These are phyloP conservation scores for Elymus sibiricus DNA, from an alignment of 176 grass and related monocot genomes.

Conservation along the genomic window DNA sequence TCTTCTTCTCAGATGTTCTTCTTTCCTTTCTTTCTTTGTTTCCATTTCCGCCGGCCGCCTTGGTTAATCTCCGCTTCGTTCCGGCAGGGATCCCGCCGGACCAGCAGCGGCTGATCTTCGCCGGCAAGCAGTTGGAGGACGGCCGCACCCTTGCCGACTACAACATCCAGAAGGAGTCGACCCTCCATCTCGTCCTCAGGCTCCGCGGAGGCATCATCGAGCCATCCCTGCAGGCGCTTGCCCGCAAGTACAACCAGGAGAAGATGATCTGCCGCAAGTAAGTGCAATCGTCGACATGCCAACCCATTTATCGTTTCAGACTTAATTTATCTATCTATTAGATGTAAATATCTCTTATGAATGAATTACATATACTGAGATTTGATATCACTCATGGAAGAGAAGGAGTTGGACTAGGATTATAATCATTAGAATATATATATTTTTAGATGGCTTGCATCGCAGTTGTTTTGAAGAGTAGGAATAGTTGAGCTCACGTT, in stretches of 20 bases:
- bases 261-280: constrained; percentile 88
- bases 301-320: too few relatives aligned
- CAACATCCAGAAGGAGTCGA: constrained; percentile 94
- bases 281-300: not conserved
- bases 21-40: not conserved
- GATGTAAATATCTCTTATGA: not conserved
- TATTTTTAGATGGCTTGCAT: not conserved
- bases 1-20: not conserved
- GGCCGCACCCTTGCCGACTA: constrained; percentile 77
- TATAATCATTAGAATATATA: not conserved
- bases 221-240: constrained; percentile 42
- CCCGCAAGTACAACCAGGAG: constrained; percentile 58
- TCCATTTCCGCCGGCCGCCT: not conserved
- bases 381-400: not conserved
- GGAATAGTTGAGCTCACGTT: not conserved
- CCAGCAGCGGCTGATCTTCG: constrained; percentile 85
- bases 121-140: constrained; percentile 79
- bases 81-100: constrained; percentile 70
- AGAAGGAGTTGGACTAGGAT: not conserved
- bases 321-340: not conserved
- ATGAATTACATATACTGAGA: not conserved
- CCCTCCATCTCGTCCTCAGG: constrained; percentile 77
- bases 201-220: constrained; percentile 69
- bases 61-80: not conserved
- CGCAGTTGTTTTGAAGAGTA: not conserved